Evolutionary conservation across 2,329 filamentous ascomycete genomes (phyloP), one percentile per base, ranked within the genome.

Genomic region (Colletotrichum camelliae): DNA sequence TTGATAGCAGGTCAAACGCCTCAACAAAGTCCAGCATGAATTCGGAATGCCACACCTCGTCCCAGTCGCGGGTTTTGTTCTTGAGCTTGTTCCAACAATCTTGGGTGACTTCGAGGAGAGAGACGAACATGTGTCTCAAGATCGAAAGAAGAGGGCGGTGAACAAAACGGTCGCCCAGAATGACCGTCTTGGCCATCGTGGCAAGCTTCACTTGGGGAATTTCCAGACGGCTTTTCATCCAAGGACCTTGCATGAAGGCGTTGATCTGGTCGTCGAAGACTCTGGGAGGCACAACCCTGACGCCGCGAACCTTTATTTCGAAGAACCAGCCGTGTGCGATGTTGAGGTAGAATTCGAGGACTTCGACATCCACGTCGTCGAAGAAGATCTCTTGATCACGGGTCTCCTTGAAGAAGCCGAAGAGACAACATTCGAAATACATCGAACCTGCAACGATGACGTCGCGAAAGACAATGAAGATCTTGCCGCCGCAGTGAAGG

Each of bases 241-340:
- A 60, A 13, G 64, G 43, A 48, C 39, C 64, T 6, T 64, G 33
- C 33, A 52, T 31, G 24, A 43, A 3, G 2, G 21, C 27, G 5
- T 67, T 29, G 37, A 75, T 29, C 7, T 57, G 16, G 6, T 10
- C 37, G 4, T 61, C 37, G 37, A 74, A 70, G 16, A 24, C 12
- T 13, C 55, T 39, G 52, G 12, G 60, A 13, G 64, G 57, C n/a
- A 76, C 70, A 4, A 52, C 43, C 10, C 61, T 58, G 58, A 27
- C 68, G 5, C 70, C 74, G 12, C 29, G 64, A 76, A 68, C 37
- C 29, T 67, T 76, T 68, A 69, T 76, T 43, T 75, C 71, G 52
- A 75, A 76, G 72, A 61, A 76, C 74, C 74, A 76, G 21, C 39
- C 29, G 43, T 76, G 74, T 2, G 67, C 67, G 12, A 76, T 39